A percentile compares a stretch with the other conserved stretches of the same genome.
Evolutionary conservation across 108 stramenopile species (phyloP).

Genomic region (Cyclotella atomus): DNA sequence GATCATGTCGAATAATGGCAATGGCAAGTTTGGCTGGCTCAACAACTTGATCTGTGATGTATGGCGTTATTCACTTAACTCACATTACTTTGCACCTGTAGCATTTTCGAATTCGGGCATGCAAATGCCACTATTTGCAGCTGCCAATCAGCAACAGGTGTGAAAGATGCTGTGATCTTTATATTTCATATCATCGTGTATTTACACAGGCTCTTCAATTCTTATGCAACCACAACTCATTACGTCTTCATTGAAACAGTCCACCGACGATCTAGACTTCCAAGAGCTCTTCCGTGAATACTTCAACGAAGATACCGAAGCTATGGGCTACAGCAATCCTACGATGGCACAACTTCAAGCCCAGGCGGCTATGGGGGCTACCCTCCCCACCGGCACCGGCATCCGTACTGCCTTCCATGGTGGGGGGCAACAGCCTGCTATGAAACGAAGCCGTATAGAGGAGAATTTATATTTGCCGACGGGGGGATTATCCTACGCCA

Average conservation of each 20-base stretch:
- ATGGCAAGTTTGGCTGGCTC: slow-evolving; percentile 31
- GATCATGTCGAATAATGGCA: slow-evolving; percentile 27
- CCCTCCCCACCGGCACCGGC: slow-evolving; percentile 44
- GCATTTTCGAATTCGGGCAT: slow-evolving; percentile 16
- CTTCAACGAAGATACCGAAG: slow-evolving; percentile 38
- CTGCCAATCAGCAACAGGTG: slow-evolving; percentile 40
- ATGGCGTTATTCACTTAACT: background rate
- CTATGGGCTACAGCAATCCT: background rate
- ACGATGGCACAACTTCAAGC: slow-evolving; percentile 31
- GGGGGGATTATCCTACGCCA: background rate
- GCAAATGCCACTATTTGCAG: slow-evolving; percentile 40
- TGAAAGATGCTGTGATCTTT: background rate
- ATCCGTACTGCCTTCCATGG: slow-evolving; percentile 52
- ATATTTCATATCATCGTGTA: background rate
- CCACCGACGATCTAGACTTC: slow-evolving; percentile 43
- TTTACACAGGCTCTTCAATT: background rate
- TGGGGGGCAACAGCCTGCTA: slow-evolving; percentile 14
- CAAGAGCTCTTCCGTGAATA: slow-evolving; percentile 57
- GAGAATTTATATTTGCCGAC: slow-evolving; percentile 26
- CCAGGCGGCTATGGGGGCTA: slow-evolving; percentile 22
- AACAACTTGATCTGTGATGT: background rate
- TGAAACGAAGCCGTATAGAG: slow-evolving; percentile 17
- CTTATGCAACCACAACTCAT: too few species aligned
- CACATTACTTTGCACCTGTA: background rate
- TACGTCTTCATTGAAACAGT: background rate